Base-by-base conservation (phyloP, 768 basidiomycete species). In the Leccinum barrowsii region DNA sequence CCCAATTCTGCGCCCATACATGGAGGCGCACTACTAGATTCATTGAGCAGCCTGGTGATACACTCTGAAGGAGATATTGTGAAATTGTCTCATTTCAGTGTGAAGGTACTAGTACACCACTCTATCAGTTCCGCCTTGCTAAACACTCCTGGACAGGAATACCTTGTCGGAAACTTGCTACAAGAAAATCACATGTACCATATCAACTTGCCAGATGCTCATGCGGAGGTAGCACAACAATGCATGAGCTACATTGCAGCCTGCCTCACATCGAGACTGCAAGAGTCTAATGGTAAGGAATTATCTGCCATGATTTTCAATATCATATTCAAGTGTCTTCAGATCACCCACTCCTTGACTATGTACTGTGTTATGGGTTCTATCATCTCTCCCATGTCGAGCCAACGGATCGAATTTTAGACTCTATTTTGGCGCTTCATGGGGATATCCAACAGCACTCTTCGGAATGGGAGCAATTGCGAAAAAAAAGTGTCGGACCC, bases 301-400 rank as follows among this genome's bases (percentile, higher is more conserved):
- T 42, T 8, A 11, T 42, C 4, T 42, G n/a, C n/a, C 11, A 19
- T 5, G 4, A 11, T 19, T 42, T 42, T 10, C 0, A 5, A 11
- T 5, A 2, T 11, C n/a, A 42, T 10, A 19, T 42, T 42, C 10
- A 19, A 42, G n/a, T 19, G 42, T 11, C n/a, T 19, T 19, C n/a
- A 42, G 42, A 19, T 10, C n/a, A 42, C 5, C 42, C n/a, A 11
- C n/a, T 42, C n/a, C 2, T 42, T 19, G 10, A 19, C 8, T 42
- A 42, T 19, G n/a, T 11, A 2, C 2, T 42, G 10, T 0, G 0
- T 13, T 2, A 0, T 15, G 21, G 46, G 2, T 47, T 22, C 12
- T 12, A 1, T 3, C 46, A 47, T 22, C 46, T 47, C 2, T 6
- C 0, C 6, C 0, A 47, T 15, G 22, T 47, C 12, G 7, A 47